Conservation (phyloP, 2,329 filamentous ascomycete species). For the Penicillium sp. region DNA sequence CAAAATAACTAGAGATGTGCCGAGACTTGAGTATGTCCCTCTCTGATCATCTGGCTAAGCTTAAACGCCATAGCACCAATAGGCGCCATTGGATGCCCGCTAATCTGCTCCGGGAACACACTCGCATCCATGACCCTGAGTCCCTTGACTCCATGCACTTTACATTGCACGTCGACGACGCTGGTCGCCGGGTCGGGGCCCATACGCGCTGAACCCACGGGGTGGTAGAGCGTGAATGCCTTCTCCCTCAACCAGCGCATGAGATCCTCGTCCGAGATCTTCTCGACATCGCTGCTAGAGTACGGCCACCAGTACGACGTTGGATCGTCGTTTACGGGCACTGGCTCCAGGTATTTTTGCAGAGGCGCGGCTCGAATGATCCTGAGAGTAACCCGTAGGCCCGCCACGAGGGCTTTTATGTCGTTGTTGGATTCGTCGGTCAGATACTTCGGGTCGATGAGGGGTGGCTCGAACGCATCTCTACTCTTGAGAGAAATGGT, state of each 20-base stretch:
- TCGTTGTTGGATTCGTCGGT: conserved; percentile 16
- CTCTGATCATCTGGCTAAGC: neutral
- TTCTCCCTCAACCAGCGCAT: conserved; percentile 19
- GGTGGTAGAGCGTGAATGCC: conserved; percentile 21
- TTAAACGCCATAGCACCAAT: conserved; percentile 18
- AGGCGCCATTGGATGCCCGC: conserved; percentile 19
- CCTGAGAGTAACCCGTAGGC: conserved; percentile 17
- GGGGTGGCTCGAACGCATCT: conserved; percentile 17
- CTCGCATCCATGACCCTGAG: conserved; percentile 21
- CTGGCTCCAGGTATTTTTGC: conserved; percentile 15
- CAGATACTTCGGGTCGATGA: conserved; percentile 19
- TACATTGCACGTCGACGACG: conserved; percentile 20
- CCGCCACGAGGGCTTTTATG: conserved; percentile 16
- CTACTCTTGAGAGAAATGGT: conserved; percentile 17
- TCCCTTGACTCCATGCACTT: conserved; percentile 19
- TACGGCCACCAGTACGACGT: conserved; percentile 20
- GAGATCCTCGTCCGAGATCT: conserved; percentile 19
- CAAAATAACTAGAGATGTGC: neutral
- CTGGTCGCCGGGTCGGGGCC: conserved; percentile 13
- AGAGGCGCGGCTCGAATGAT: conserved; percentile 16
- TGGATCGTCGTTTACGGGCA: conserved; percentile 16
- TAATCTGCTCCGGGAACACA: conserved; percentile 21
- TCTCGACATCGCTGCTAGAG: conserved; percentile 19
- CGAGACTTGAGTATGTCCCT: neutral
- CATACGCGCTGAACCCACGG: conserved; percentile 20